Evolutionary conservation across 2,329 filamentous ascomycete genomes (phyloP).

Genomic region (Cladosporium sp.): DNA sequence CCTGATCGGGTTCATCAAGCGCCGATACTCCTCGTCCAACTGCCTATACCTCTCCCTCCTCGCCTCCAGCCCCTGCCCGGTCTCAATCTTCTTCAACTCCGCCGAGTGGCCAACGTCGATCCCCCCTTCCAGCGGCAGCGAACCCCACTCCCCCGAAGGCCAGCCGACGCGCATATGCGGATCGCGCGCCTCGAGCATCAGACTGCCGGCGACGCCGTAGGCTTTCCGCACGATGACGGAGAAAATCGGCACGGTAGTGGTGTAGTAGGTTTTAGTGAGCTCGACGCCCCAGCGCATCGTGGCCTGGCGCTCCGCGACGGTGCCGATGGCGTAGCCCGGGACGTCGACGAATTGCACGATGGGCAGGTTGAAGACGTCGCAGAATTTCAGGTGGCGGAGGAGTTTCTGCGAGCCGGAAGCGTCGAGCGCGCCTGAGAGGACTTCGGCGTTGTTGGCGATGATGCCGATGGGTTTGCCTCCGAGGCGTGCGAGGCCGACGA

Average conservation of each 20-base stretch:
- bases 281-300: constrained; percentile 63
- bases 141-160: constrained; percentile 61
- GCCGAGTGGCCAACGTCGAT: constrained; percentile 61
- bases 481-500: constrained; percentile 57
- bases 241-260: constrained; percentile 60
- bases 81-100: constrained; percentile 53
- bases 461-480: constrained; percentile 56
- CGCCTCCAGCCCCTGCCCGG: constrained; percentile 47
- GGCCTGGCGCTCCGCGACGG: constrained; percentile 57
- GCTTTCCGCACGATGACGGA: constrained; percentile 58
- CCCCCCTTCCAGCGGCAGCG: constrained; percentile 58
- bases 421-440: constrained; percentile 55
- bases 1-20: constrained; percentile 61
- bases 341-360: constrained; percentile 61
- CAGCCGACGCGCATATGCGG: constrained; percentile 59
- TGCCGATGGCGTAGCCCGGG: constrained; percentile 61
- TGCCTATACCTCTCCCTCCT: constrained; percentile 50
- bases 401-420: constrained; percentile 59
- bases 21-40: constrained; percentile 56
- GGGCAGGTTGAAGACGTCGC: constrained; percentile 63
- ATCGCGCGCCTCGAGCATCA: constrained; percentile 61
- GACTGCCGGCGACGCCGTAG: constrained; percentile 60
- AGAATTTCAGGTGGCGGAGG: constrained; percentile 57
- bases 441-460: constrained; percentile 57
- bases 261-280: constrained; percentile 58